phyloP scores from a whole-genome alignment of 352 stramenopile genomes.

The Phytophthora sp. region DNA sequence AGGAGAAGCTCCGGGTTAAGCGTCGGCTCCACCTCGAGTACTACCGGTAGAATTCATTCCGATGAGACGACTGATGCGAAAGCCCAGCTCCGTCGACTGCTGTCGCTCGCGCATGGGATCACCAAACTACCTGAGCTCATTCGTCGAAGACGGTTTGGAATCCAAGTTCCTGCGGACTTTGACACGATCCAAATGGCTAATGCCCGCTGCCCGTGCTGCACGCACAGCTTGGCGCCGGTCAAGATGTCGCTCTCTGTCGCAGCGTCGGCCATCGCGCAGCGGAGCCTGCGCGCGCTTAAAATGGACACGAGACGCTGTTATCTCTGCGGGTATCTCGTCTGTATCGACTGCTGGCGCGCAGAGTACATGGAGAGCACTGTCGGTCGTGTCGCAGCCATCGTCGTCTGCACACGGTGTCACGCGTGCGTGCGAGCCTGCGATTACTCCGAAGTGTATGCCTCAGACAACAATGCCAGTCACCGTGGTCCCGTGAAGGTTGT shows the following conservation, averaged over 20 bases:
- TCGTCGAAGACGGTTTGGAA: slow-evolving; percentile 27
- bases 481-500: slow-evolving; percentile 28
- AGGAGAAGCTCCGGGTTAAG: slow-evolving; percentile 11
- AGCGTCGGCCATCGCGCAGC: slow-evolving; percentile 22
- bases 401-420: slow-evolving; percentile 31
- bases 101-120: slow-evolving; percentile 23
- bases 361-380: slow-evolving; percentile 34
- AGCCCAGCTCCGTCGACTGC: slow-evolving; percentile 29
- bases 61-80: slow-evolving; percentile 27
- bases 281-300: slow-evolving; percentile 18
- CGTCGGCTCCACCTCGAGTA: slow-evolving; percentile 6
- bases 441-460: slow-evolving; percentile 28
- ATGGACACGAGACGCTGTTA: slow-evolving; percentile 36
- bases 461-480: slow-evolving; percentile 15
- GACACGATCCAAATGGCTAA: slow-evolving; percentile 21
- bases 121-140: slow-evolving; percentile 35
- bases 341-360: slow-evolving; percentile 31
- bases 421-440: slow-evolving; percentile 32
- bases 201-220: slow-evolving; percentile 35
- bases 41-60: neutral
- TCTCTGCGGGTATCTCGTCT: slow-evolving; percentile 36
- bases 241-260: slow-evolving; percentile 31
- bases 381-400: slow-evolving; percentile 28
- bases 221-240: slow-evolving; percentile 30
- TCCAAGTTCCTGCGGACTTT: slow-evolving; percentile 29